A percentile compares a stretch with the other conserved stretches of the same genome.
Evolutionary conservation across 768 basidiomycete genomes (phyloP).

Genomic region (Sarcomyxa edulis): DNA sequence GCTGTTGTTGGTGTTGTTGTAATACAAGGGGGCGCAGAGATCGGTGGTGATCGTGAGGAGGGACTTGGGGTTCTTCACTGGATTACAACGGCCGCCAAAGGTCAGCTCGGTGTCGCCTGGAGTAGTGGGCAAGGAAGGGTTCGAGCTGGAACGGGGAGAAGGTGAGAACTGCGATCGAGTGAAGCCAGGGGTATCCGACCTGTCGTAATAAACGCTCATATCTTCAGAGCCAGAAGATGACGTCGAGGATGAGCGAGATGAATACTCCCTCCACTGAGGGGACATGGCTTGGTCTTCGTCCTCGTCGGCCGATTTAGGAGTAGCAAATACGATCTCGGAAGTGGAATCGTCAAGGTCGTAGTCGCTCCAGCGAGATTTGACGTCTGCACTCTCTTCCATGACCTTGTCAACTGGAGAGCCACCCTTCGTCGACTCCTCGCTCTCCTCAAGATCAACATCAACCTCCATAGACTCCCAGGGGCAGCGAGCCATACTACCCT

Average conservation of each 20-base stretch:
- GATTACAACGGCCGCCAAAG: slow-evolving; percentile 30
- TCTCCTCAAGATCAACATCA: no score
- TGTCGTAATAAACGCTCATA: slow-evolving; percentile 17
- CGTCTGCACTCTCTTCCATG: slow-evolving; percentile 25
- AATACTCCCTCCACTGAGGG: slow-evolving; percentile 33
- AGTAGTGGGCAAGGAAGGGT: slow-evolving; percentile 48
- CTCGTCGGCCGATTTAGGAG: slow-evolving; percentile 26
- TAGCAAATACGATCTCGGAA: slow-evolving; percentile 44
- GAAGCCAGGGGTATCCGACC: slow-evolving; percentile 46
- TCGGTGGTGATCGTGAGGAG: slow-evolving; percentile 60
- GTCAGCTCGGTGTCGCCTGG: slow-evolving; percentile 46
- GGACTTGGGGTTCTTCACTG: slow-evolving; percentile 26
- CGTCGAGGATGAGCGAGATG: slow-evolving; percentile 40
- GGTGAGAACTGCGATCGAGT: slow-evolving; percentile 43
- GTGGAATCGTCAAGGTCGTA: slow-evolving; percentile 45
- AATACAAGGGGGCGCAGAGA: slow-evolving; percentile 36
- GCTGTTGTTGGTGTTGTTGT: slow-evolving; percentile 39
- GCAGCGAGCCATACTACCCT: slow-evolving; percentile 75
- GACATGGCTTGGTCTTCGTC: slow-evolving; percentile 30
- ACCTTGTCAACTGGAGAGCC: slow-evolving; percentile 32
- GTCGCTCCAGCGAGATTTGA: slow-evolving; percentile 59
- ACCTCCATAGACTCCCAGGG: slow-evolving; percentile 75
- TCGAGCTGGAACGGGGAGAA: slow-evolving; percentile 32
- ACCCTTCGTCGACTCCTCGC: slow-evolving; percentile 39
- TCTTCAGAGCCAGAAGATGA: slow-evolving; percentile 38